phyloP scores from a whole-genome alignment of 148 eudicot species.

The Simmondsia chinensis region DNA sequence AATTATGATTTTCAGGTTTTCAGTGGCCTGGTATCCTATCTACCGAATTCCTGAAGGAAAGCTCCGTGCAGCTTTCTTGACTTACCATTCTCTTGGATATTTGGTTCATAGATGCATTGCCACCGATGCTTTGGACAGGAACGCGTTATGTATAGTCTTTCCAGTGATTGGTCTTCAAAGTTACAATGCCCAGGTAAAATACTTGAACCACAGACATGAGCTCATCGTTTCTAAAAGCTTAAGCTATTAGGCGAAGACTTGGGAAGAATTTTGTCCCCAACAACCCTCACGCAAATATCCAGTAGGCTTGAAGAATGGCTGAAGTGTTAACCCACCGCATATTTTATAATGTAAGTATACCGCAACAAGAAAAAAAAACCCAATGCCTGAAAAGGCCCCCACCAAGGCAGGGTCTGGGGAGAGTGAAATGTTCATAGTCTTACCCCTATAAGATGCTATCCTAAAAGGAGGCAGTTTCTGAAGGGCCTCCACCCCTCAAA shows the following conservation, averaged over 20 bases:
- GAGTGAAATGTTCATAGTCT: too few relatives aligned
- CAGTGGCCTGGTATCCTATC: constrained; percentile 61
- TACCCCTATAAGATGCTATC: too few relatives aligned
- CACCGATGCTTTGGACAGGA: constrained; percentile 8
- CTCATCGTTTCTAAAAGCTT: not conserved
- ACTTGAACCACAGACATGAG: not conserved
- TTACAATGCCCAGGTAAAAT: constrained; percentile 45
- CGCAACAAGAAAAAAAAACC: too few relatives aligned
- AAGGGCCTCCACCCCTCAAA: too few relatives aligned
- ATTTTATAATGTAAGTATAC: not conserved
- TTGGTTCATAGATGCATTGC: constrained; percentile 12
- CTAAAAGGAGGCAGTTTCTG: too few relatives aligned
- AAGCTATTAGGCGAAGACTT: not conserved
- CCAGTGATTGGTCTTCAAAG: constrained; percentile 46
- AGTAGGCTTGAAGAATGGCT: not conserved
- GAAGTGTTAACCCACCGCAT: not conserved
- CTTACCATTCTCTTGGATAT: constrained; percentile 51
- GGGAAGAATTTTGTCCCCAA: not conserved
- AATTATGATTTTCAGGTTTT: constrained; percentile 26
- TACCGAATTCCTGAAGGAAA: constrained; percentile 50
- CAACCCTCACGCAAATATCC: not conserved
- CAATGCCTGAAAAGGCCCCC: too few relatives aligned
- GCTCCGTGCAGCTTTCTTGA: constrained; percentile 46
- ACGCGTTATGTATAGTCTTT: constrained; percentile 14
- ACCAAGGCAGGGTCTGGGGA: too few relatives aligned